Evolutionary conservation across 2,329 filamentous ascomycete species (phyloP), one percentile per base, ranked within the genome.

Genomic region (Curvularia hawaiiensis): DNA sequence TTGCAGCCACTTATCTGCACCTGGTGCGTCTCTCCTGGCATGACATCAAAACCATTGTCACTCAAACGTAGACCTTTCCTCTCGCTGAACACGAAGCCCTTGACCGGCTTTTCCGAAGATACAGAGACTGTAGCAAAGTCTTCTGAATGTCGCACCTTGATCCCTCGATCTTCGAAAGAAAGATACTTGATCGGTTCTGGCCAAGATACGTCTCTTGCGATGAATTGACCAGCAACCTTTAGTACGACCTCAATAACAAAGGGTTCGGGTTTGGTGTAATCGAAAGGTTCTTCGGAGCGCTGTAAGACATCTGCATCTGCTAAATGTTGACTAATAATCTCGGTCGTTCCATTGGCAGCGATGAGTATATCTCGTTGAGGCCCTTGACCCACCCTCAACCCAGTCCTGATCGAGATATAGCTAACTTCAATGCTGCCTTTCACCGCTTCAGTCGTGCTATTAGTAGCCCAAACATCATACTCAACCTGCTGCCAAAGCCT

Each of bases 141-240:
- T 45, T 30, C 59, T 9, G 10, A 83, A 73, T 53, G 68, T 50
- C 7, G 62, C 54, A 64, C 44, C 3, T 80, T 67, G 0, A 85
- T 74, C 10, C 79, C 79, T 31, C 83, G 78, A 22, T 82, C 75
- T 1, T 77, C 75, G 53, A 85, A 80, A 56, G 81, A 77, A 8
- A 86, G 79, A 63, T 86, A 85, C 70, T 85, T 86, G 66, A 86
- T 79, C 38, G 84, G 84, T 64, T 86, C 83, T 12, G 84, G 84
- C 84, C 84, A 86, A 65, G 85, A 83, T 2, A 82, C 77, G 61
- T 86, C 83, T 43, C 83, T 77, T 11, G 82, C 79, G 2, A 83
- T 76, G 8, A 83, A 59, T 49, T 78, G 63, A 20, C 76, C 79
- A 41, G 80, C 73, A 16, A 85, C 72, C 78, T 78, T 83, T 40